phyloP scores from a whole-genome alignment of 208 protist species.

The Trypanosoma grayi region DNA sequence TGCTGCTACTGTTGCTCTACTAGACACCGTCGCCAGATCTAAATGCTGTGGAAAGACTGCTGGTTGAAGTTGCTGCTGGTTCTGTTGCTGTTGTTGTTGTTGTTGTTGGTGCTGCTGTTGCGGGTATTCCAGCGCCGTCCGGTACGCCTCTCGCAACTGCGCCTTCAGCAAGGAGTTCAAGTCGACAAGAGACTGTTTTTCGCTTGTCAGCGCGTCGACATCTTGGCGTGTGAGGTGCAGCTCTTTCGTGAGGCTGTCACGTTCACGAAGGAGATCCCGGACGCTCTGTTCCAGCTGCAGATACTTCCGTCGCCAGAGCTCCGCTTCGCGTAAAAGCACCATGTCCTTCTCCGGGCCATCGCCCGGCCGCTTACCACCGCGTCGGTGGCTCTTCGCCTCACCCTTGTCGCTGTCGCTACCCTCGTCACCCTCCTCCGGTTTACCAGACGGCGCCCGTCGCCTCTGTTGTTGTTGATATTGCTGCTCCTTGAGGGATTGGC shows the following conservation, averaged over 20 bases:
- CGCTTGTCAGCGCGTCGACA: constrained; percentile 38
- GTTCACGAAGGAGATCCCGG: constrained; percentile 55
- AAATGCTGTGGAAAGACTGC: background rate
- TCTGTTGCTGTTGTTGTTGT: constrained; percentile 3
- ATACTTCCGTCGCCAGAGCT: constrained; percentile 74
- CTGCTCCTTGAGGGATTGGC: constrained; percentile 33
- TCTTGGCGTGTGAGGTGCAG: constrained; percentile 47
- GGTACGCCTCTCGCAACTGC: constrained; percentile 79
- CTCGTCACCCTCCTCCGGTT: constrained; percentile 9
- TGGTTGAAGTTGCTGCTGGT: background rate
- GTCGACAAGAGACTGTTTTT: constrained; percentile 81
- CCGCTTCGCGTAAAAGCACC: constrained; percentile 52
- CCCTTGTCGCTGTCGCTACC: constrained; percentile 7
- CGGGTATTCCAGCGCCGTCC: constrained; percentile 32
- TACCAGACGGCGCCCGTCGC: constrained; percentile 11
- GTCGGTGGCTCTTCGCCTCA: background rate
- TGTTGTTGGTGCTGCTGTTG: background rate
- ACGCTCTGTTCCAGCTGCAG: constrained; percentile 76
- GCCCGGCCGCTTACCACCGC: background rate
- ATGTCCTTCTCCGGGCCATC: background rate
- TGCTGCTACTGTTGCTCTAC: background rate
- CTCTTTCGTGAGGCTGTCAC: constrained; percentile 56
- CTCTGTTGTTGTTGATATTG: constrained; percentile 20
- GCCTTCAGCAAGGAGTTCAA: constrained; percentile 85
- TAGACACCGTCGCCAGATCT: background rate